Base-by-base conservation (phyloP, 192 early-diverging fungal genomes). In the Coemansia sp. region DNA sequence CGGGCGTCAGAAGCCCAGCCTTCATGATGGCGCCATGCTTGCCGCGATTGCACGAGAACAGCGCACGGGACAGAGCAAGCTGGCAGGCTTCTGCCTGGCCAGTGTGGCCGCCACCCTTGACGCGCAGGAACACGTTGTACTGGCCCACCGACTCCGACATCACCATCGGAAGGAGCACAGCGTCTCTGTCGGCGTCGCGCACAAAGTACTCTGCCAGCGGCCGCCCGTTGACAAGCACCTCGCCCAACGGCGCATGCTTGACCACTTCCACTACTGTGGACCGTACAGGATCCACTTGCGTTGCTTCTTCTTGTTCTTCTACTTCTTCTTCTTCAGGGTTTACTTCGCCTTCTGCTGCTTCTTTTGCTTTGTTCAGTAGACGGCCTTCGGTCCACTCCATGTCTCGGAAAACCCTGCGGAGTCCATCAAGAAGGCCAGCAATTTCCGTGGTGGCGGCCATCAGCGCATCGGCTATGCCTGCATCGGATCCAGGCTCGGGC, bases 21-120 rank as follows among this genome's bases (percentile, higher is more conserved):
- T 75, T 75, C 34, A 83, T 67, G 10, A 95, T 72, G 21, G 21
- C 70, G 4, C 75, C 74, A 61, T 89, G 86, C n/a, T 84, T 63
- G 55, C 72, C 72, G n/a, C 83, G 79, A n/a, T 90, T 77, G 35
- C 89, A 86, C 48, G 88, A 81, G 31, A 85, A 72, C 8, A 96
- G 59, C 4, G 89, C 92, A 20, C 91, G 82, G 13, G 90, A 88
- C 40, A 95, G 72, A 4, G 89, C 95, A 46, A 94, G 86, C 37
- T 91, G 88, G 59, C 94, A 88, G 7, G 95, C 94, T 53, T 88
- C 87, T 12, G 92, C 88, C 84, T 98, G 94, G 13, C 94, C 93
- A 4, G 91, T 88, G 9, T 66, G 77, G 7, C 95, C 95, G 48
- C 94, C 92, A 43, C 94, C 94, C 2, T 81, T 65, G 13, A 94